These are phyloP conservation scores for Nepenthes gracilis DNA, from an alignment of 148 eudicot species.

Conservation along the genomic window DNA sequence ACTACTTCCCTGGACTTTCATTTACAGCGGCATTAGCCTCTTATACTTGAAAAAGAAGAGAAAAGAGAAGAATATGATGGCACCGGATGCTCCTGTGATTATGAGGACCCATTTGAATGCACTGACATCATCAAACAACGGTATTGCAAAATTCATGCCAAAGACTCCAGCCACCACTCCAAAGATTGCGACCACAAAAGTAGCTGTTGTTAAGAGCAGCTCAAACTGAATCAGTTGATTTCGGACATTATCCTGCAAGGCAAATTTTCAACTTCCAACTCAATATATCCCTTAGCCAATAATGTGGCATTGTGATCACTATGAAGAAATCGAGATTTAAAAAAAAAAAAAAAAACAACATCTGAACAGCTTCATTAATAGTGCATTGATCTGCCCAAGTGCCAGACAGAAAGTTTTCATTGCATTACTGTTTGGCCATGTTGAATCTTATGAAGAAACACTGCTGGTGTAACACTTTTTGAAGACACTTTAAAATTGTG, in stretches of 20 bases:
- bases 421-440: no score
- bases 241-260: constrained; percentile 82
- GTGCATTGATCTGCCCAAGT: no score
- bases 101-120: constrained; percentile 83
- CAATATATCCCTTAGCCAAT: not conserved
- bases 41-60: constrained; percentile 77
- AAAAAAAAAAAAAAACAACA: no score
- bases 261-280: not conserved
- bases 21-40: constrained; percentile 84
- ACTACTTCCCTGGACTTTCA: not conserved
- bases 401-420: no score
- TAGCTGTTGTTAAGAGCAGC: constrained; percentile 83
- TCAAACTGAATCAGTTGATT: constrained; percentile 98
- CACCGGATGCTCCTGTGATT: constrained; percentile 57
- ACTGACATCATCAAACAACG: constrained; percentile 44
- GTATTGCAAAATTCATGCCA: constrained; percentile 85
- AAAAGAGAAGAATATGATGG: constrained; percentile 59
- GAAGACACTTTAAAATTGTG: no score
- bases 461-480: no score
- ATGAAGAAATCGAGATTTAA: not conserved
- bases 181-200: constrained; percentile 88
- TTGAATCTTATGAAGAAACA: no score
- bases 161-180: constrained; percentile 93
- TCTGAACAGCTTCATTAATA: no score
- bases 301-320: not conserved